phyloP scores from a whole-genome alignment of 1,284 basidiomycete species.

The Trametes pubescens region DNA sequence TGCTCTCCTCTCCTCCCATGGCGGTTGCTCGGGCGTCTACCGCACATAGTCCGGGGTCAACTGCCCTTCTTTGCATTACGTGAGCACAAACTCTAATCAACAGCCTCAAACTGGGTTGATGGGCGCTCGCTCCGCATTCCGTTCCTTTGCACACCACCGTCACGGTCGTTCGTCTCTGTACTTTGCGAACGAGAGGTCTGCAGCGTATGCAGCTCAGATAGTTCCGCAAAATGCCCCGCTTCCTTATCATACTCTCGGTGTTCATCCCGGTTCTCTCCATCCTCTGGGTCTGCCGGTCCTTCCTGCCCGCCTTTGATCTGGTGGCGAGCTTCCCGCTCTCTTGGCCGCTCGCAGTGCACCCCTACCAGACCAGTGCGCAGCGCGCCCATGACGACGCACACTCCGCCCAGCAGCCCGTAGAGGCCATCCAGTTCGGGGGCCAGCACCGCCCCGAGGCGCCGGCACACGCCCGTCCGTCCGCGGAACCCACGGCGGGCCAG shows the following conservation, averaged over 20 bases:
- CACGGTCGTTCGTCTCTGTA: background rate
- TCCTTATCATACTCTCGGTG: slow-evolving; percentile 32
- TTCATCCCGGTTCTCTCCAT: slow-evolving; percentile 36
- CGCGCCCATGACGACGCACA: slow-evolving; percentile 17
- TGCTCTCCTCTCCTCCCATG: background rate
- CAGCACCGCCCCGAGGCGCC: slow-evolving; percentile 13
- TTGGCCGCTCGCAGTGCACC: slow-evolving; percentile 40
- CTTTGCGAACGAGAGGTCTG: background rate
- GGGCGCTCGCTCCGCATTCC: background rate
- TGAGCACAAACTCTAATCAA: slow-evolving; percentile 7
- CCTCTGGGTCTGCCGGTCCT: slow-evolving; percentile 36
- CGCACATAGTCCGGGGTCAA: slow-evolving; percentile 1
- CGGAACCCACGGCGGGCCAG: slow-evolving; percentile 16
- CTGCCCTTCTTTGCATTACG: slow-evolving; percentile 6
- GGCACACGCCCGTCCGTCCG: background rate
- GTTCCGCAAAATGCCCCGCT: slow-evolving; percentile 36
- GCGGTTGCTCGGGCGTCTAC: background rate
- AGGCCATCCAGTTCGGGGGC: slow-evolving; percentile 22
- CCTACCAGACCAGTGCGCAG: slow-evolving; percentile 30
- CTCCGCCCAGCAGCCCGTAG: slow-evolving; percentile 22
- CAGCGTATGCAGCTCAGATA: slow-evolving; percentile 12
- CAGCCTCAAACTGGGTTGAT: background rate
- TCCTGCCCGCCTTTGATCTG: slow-evolving; percentile 34
- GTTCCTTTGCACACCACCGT: background rate
- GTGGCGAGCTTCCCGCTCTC: slow-evolving; percentile 36